These are phyloP conservation scores for Dryas octopetala DNA, from an alignment of 306 rosid genomes.

Conservation along the genomic window DNA sequence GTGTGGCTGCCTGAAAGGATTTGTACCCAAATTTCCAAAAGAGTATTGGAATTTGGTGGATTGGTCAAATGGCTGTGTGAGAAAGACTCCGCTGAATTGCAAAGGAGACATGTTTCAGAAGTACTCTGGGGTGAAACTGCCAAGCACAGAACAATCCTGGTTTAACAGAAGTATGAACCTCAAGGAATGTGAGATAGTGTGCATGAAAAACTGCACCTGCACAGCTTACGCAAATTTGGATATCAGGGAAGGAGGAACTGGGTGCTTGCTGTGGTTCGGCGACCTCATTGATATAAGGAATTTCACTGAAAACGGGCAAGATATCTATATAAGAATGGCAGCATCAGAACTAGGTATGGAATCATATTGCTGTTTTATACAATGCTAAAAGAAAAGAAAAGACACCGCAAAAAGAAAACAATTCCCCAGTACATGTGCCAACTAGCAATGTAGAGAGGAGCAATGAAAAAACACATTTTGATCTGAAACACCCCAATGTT, in stretches of 20 bases:
- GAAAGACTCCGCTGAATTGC: background rate
- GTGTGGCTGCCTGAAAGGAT: conserved; percentile 12
- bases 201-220: conserved; percentile 12
- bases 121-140: background rate
- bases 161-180: background rate
- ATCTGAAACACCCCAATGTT: too few relatives aligned
- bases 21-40: background rate
- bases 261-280: conserved; percentile 45
- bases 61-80: conserved; percentile 11
- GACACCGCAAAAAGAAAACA: background rate
- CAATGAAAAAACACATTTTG: too few relatives aligned
- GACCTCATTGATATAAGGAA: conserved; percentile 35
- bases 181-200: background rate
- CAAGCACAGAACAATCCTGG: conserved; percentile 7
- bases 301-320: conserved; percentile 1
- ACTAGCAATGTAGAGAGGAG: too few relatives aligned
- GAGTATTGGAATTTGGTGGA: background rate
- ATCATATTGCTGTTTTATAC: background rate
- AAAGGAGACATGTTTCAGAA: background rate
- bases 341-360: conserved; percentile 31
- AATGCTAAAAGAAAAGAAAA: too few relatives aligned
- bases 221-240: conserved; percentile 34
- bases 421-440: too few relatives aligned
- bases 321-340: conserved; percentile 34
- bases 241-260: conserved; percentile 28